Base-by-base conservation (phyloP, 306 rosid genomes). In the Mucuna pruriens region DNA sequence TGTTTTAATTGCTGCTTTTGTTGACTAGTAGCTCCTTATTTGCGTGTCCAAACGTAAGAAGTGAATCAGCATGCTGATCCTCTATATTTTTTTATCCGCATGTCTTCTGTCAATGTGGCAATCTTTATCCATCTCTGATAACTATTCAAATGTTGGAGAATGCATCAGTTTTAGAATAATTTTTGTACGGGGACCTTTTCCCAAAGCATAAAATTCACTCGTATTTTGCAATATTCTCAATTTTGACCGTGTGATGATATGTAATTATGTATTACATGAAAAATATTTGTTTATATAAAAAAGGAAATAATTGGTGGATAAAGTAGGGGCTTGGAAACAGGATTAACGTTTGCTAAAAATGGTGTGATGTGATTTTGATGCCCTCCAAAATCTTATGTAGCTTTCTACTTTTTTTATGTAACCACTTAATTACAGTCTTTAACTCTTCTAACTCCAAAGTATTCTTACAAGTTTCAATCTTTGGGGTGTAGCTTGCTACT, bases 71-170 rank as follows among this genome's bases (percentile, higher is more conserved):
- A 68, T 64, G 74, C 26, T 25, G 69, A 55, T 26, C 71, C 54
- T 67, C 34, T 66, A 42, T 78, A 25, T 42, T 23, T 81, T 71
- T 54, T 80, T 48, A 6, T 51, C 17, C 11, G 36, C 70, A 68
- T 15, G 25, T 78, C 48, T 44, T 76, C 17, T 7, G 19, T 52
- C 31, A 39, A 49, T 6, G 57, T 67, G 64, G 22, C 46, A 62
- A 38, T n/a, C 23, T 33, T 13, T 31, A 63, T 45, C 25, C 74
- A 29, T 61, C 8, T 61, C 8, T 36, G 44, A 48, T 46, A 7
- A 11, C 63, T 42, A n/a, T 19, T 31, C 23, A 64, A 33, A 36
- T 49, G 51, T 22, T 48, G 64, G 12, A 44, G 46, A 76, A 48
- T 49, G 52, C 67, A 66, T 51, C 15, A 51, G 42, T 78, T 52